Conservation (phyloP, 176 grass and related monocot genomes). For the Oryza brachyantha region DNA sequence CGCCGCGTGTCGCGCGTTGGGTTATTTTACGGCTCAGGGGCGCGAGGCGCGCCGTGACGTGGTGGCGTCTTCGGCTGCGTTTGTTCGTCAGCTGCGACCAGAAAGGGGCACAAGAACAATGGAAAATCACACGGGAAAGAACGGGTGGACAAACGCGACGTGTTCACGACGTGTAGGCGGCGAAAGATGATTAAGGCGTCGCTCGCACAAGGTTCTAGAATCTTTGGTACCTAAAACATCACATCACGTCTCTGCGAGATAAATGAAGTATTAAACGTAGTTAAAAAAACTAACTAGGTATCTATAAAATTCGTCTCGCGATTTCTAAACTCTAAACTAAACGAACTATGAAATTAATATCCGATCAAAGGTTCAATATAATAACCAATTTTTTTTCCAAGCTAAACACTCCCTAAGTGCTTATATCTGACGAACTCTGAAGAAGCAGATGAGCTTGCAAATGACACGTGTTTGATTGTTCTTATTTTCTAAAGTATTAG, state of each 20-base stretch:
- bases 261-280: too few species aligned
- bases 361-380: too few species aligned
- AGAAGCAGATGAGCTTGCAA: neutral
- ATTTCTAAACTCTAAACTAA: too few species aligned
- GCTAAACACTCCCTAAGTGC: too few species aligned
- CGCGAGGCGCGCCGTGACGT: neutral
- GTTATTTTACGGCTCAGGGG: conserved; percentile 34
- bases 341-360: too few species aligned
- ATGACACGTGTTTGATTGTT: neutral
- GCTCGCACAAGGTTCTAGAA: neutral
- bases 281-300: too few species aligned
- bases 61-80: neutral
- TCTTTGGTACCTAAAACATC: too few species aligned
- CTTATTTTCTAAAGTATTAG: too few species aligned
- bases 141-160: conserved; percentile 24
- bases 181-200: too few species aligned
- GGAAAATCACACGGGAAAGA: neutral
- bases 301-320: too few species aligned
- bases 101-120: neutral
- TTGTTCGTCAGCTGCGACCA: neutral
- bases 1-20: conserved; percentile 23
- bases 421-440: neutral
- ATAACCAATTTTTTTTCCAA: too few species aligned
- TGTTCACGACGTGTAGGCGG: conserved; percentile 31
- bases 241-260: too few species aligned